A percentile compares a stretch with the other conserved stretches of the same genome.
These are phyloP conservation scores for Massarina eburnea DNA, from an alignment of 2,329 filamentous ascomycete genomes.

Conservation along the genomic window DNA sequence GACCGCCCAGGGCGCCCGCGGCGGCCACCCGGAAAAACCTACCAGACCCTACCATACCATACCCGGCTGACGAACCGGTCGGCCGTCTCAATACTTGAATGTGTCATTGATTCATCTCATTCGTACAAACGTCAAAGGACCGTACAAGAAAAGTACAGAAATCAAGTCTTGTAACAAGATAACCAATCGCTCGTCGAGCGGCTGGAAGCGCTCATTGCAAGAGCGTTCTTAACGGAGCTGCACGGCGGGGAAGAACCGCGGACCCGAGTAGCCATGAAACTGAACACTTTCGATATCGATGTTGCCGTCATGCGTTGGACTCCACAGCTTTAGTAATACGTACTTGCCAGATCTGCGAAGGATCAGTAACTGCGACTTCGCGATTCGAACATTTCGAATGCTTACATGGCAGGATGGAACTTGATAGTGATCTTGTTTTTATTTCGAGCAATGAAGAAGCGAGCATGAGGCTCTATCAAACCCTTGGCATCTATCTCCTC, in stretches of 20 bases:
- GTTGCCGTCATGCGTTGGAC: conserved; percentile 70
- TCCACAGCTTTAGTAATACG: conserved; percentile 90
- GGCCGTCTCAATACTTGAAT: background rate
- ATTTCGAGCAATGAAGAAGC: conserved; percentile 79
- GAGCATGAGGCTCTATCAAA: conserved; percentile 71
- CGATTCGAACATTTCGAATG: conserved; percentile 15
- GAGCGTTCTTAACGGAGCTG: conserved; percentile 41
- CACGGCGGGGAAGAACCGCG: conserved; percentile 76
- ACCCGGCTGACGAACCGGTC: background rate
- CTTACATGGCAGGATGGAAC: conserved; percentile 75
- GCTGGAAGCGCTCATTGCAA: background rate
- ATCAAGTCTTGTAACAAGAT: background rate
- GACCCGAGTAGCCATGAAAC: conserved; percentile 81
- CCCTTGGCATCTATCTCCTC: conserved; percentile 17
- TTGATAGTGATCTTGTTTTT: conserved; percentile 84
- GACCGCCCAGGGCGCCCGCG: too few relatives aligned
- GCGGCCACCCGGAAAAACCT: too few relatives aligned
- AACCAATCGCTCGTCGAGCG: background rate
- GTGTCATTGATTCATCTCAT: background rate
- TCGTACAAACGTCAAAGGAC: background rate
- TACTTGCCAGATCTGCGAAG: conserved; percentile 67
- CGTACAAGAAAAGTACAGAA: background rate
- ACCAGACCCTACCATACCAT: background rate
- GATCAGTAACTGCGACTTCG: too few relatives aligned
- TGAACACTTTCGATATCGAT: conserved; percentile 90